Percentiles rank a stretch among this genome's conserved stretches.
phyloP scores from a whole-genome alignment of 768 basidiomycete genomes.

The Saitozyma podzolica region DNA sequence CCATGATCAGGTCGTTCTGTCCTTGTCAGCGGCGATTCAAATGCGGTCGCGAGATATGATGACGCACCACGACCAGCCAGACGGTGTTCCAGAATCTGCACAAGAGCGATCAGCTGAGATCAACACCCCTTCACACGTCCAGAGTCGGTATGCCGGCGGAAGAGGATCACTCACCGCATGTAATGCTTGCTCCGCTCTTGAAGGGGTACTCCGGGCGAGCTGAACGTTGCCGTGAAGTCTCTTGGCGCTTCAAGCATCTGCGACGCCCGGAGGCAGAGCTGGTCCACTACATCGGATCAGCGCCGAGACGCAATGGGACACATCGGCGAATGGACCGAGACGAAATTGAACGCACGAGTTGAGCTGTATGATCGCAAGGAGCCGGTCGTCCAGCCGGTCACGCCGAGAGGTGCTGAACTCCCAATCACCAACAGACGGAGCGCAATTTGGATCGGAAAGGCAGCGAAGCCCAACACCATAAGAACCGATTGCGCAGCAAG shows the following conservation, averaged over 20 bases:
- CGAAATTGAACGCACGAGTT: too few species aligned
- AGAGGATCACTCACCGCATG: constrained; percentile 60
- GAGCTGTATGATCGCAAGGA: too few species aligned
- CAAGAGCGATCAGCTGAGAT: background rate
- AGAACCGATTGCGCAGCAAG: background rate
- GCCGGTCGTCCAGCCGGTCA: too few species aligned
- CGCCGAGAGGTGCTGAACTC: too few species aligned
- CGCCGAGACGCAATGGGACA: too few species aligned
- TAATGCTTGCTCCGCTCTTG: constrained; percentile 61
- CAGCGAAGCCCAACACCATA: too few species aligned
- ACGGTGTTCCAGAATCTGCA: constrained; percentile 83
- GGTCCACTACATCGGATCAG: constrained; percentile 57
- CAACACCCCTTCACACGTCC: background rate
- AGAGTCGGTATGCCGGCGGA: background rate
- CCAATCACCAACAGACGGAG: too few species aligned
- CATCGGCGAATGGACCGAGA: too few species aligned
- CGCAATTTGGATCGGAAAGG: too few species aligned
- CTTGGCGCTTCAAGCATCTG: constrained; percentile 58
- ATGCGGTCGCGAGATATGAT: background rate
- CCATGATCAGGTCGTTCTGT: constrained; percentile 81
- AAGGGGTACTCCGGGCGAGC: constrained; percentile 47
- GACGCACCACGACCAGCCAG: constrained; percentile 71
- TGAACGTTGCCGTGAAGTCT: constrained; percentile 52
- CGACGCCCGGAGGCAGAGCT: constrained; percentile 62
- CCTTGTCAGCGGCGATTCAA: background rate